These are phyloP conservation scores for Nymphaea colorata DNA, from an alignment of 164 flowering plant genomes.

Conservation along the genomic window DNA sequence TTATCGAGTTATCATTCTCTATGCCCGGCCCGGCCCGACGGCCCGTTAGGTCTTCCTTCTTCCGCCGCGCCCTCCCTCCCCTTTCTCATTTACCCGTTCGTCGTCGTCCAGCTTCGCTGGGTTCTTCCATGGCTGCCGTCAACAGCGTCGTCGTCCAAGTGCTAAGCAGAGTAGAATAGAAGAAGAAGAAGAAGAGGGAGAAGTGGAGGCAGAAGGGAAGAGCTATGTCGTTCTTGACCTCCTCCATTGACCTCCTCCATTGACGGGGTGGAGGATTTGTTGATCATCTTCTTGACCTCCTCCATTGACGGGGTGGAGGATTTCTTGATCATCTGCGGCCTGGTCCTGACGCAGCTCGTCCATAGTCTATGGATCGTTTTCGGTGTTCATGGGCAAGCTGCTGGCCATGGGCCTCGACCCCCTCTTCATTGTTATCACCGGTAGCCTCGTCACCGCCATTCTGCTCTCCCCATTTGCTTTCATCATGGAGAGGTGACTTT, in stretches of 20 bases:
- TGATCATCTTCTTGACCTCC: no score
- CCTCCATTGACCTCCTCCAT: no score
- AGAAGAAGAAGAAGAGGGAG: not conserved
- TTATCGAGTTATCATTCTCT: no score
- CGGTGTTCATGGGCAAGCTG: conserved; percentile 11
- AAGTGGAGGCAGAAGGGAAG: not conserved
- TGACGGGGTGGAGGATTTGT: conserved; percentile 7
- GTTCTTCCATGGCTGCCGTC: no score
- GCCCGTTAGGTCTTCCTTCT: no score
- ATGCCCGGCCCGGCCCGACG: no score
- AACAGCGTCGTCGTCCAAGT: no score
- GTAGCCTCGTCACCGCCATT: conserved; percentile 13
- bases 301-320: no score
- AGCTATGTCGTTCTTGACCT: not conserved
- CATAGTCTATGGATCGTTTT: conserved; percentile 5
- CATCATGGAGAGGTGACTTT: conserved; percentile 18
- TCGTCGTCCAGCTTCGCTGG: no score
- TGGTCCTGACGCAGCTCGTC: conserved; percentile 11
- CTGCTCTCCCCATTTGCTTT: conserved; percentile 15
- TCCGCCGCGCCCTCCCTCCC: no score
- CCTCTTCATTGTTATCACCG: conserved; percentile 13
- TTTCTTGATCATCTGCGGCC: conserved; percentile 9
- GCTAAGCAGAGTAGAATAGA: not conserved
- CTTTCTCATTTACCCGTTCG: no score
- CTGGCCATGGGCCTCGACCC: conserved; percentile 16